Percentiles rank a stretch among this genome's conserved stretches.
Evolutionary conservation across 345 rosid species (phyloP).

Genomic region (Brassica incana): DNA sequence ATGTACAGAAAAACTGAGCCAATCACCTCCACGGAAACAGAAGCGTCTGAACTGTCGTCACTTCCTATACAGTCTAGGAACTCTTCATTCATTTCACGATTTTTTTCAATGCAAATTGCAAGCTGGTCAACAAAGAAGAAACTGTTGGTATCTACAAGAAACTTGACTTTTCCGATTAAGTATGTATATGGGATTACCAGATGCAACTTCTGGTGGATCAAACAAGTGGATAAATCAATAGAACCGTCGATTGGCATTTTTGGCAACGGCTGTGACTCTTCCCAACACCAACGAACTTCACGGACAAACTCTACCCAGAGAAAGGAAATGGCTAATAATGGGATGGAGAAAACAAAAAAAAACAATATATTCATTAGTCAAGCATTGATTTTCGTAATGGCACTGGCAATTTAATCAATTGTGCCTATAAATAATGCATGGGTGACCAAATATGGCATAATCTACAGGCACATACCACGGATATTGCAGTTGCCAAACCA

Average conservation of each 20-base stretch:
- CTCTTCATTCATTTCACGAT: conserved; percentile 76
- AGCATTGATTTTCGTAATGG: background rate
- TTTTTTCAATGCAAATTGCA: conserved; percentile 91
- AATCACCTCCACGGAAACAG: conserved; percentile 49
- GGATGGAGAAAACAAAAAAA: conserved; percentile 25
- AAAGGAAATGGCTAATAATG: conserved; percentile 67
- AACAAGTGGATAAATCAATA: conserved; percentile 83
- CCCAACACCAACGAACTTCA: conserved; percentile 99
- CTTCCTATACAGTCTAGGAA: conserved; percentile 80
- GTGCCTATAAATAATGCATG: conserved; percentile 13
- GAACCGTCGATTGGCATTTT: conserved; percentile 61
- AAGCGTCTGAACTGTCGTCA: conserved; percentile 47
- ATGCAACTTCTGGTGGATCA: conserved; percentile 89
- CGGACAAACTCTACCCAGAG: conserved; percentile 96
- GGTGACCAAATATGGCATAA: conserved; percentile 8
- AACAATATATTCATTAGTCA: background rate
- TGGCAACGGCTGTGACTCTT: conserved; percentile 87
- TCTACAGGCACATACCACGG: conserved; percentile 61
- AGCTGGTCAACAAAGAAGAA: conserved; percentile 54
- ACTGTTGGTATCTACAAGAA: conserved; percentile 28
- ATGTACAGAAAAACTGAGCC: conserved; percentile 10
- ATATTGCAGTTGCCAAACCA: conserved; percentile 96
- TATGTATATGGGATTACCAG: conserved; percentile 55
- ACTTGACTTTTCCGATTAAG: conserved; percentile 8
- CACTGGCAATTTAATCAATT: background rate